Evolutionary conservation across 1,139 yeast species (phyloP).

Genomic region (Nadsonia starkeyi-henricii): DNA sequence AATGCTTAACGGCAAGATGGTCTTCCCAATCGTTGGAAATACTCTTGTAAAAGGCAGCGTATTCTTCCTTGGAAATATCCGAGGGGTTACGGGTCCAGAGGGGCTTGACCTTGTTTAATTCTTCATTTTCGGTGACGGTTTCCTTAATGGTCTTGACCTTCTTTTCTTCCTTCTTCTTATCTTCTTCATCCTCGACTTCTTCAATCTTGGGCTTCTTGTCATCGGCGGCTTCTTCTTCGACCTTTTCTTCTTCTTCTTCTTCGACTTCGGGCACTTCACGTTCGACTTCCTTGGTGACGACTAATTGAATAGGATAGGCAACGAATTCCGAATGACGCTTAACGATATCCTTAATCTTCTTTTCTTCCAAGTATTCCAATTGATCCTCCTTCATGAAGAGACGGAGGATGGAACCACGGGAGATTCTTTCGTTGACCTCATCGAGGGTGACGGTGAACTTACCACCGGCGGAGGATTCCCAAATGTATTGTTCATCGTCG

Average conservation of each 20-base stretch:
- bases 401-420: constrained; percentile 94
- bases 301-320: constrained; percentile 96
- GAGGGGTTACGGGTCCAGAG: constrained; percentile 99
- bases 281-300: constrained; percentile 97
- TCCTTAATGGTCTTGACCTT: constrained; percentile 79
- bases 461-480: constrained; percentile 99
- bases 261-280: constrained; percentile 75
- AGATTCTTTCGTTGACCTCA: constrained; percentile 64
- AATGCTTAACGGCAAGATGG: constrained; percentile 98
- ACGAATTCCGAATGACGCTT: constrained; percentile 99
- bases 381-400: constrained; percentile 98
- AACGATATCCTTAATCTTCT: constrained; percentile 98
- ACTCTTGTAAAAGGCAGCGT: constrained; percentile 98
- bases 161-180: constrained; percentile 44
- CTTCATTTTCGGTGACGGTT: constrained; percentile 81
- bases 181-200: constrained; percentile 51
- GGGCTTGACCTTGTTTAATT: constrained; percentile 97
- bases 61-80: constrained; percentile 96
- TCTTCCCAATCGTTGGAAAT: constrained; percentile 99
- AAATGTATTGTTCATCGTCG: constrained; percentile 97
- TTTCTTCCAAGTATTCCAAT: constrained; percentile 97
- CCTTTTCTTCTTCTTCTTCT: constrained; percentile 38
- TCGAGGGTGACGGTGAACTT: constrained; percentile 94
- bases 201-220: constrained; percentile 48
- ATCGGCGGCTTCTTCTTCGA: constrained; percentile 40